Evolutionary conservation across 1,139 yeast genomes (phyloP), one percentile per base, ranked within the genome.

Genomic region (Meyerozyma elateridarum): DNA sequence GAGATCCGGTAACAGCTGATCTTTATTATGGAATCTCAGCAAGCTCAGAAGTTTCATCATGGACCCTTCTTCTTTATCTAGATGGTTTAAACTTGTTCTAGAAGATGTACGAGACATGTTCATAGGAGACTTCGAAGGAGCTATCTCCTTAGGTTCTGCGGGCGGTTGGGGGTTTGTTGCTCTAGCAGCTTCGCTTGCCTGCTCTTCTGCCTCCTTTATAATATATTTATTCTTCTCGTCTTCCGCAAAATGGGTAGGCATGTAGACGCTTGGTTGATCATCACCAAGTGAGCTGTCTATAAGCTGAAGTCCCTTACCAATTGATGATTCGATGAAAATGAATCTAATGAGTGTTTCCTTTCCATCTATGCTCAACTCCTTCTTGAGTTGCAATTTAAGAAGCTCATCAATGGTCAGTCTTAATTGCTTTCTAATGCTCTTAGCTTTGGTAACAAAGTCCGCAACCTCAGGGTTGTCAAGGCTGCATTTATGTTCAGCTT

Each of bases 291-390:
- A 57, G 17, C 50, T 51, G 41, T 66, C 73, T 38, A 81, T 61
- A 41, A 82, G 56, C 38, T 69, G 66, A 25, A 80, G 49, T 1
- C 85, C 85, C 44, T 76, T 78, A 42, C 79, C 83, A 33, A 83
- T 67, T 8, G 88, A 76, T 7, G 82, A 74, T 52, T 82, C 88
- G 35, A 82, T 65, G 39, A 77, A 72, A 37, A 85, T 76, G 40
- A 82, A 71, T 42, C 87, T 64, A 22, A 83, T 68, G 34, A 83
- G 59, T 0, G 85, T 76, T 47, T 82, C 93, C 46, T 82, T 82
- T 8, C 89, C 91, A 44, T 80, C 83, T 4, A 76, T 47, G 36
- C 66, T 76, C 44, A 83, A 61, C 39, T 70, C 64, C 18, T 72
- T 70, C 30, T 68, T 63, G 16, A 70, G 52, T 50, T 81, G 80